Conservation (phyloP, 2,329 filamentous ascomycete genomes). For the Ascochyta lentis region DNA sequence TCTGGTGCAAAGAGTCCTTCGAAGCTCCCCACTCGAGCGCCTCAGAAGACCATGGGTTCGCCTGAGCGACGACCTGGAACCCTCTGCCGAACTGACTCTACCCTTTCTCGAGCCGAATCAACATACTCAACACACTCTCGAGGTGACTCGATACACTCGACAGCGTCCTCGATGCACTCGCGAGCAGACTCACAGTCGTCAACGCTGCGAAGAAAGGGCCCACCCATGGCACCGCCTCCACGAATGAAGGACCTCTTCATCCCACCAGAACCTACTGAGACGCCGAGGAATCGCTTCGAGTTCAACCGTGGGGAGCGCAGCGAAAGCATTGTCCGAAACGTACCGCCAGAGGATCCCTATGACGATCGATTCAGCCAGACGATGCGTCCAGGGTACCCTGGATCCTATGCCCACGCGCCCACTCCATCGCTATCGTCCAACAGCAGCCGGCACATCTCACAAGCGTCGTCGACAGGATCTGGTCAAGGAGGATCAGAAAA, state of each 20-base stretch:
- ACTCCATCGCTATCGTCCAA: slow-evolving; percentile 34
- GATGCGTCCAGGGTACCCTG: slow-evolving; percentile 35
- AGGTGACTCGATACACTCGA: slow-evolving; percentile 12
- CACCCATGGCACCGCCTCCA: slow-evolving; percentile 70
- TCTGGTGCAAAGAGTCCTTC: slow-evolving; percentile 62
- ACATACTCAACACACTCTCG: slow-evolving; percentile 21
- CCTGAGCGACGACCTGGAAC: slow-evolving; percentile 67
- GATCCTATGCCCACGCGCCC: slow-evolving; percentile 31
- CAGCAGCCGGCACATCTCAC: slow-evolving; percentile 66
- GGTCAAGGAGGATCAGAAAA: slow-evolving; percentile 85
- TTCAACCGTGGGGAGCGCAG: slow-evolving; percentile 56
- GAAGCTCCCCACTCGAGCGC: slow-evolving; percentile 69
- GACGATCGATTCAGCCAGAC: slow-evolving; percentile 56
- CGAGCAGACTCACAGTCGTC: slow-evolving; percentile 34
- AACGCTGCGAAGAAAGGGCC: slow-evolving; percentile 51
- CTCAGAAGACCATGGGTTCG: slow-evolving; percentile 53
- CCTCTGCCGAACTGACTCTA: slow-evolving; percentile 35
- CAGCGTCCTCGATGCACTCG: slow-evolving; percentile 25
- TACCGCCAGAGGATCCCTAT: slow-evolving; percentile 83
- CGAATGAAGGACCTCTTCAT: slow-evolving; percentile 86
- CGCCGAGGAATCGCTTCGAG: slow-evolving; percentile 52
- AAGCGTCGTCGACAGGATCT: slow-evolving; percentile 61
- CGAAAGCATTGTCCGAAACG: slow-evolving; percentile 65
- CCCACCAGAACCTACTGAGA: slow-evolving; percentile 56
- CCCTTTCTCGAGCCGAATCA: slow-evolving; percentile 11